Evolutionary conservation across 202 grass and related monocot species (phyloP), one percentile per base, ranked within the genome.

Genomic region (Musa balbisiana): DNA sequence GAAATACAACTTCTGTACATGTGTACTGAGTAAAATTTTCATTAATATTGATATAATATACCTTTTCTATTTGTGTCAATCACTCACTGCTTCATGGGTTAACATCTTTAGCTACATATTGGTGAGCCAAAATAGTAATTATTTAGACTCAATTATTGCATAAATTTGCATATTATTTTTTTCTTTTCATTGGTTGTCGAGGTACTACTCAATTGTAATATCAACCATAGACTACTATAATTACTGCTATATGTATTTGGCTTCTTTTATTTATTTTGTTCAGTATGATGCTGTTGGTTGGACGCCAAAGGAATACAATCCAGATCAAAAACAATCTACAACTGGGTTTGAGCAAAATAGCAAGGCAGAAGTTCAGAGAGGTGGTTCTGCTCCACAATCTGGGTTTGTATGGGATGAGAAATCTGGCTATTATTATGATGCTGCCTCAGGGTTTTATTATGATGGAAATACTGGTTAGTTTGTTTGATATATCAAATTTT

Each of bases 391-490:
- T 82, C 53, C 87, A 67, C 83, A 99, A 71, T 85, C 89, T 51
- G 95, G 95, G 79, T 99, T 99, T 85, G 95, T 95, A 73, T 99
- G 95, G 95, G 91, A 99, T 78, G 95, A 99, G 78, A 99, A 99
- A 72, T 99, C 91, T 22, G 95, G 95, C 66, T 99, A 99, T 77
- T 99, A 99, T 80, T 99, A 90, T 69, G 95, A 99, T 88, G 92
- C 95, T 79, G 26, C 91, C 63, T 99, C 95, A 79, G 95, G 95
- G 69, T 99, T 99, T 75, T 99, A 99, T 78, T 99, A 99, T 77
- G 95, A 99, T 85, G 95, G 95, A 90, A 99, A 92, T 85, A 90
- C 95, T n/a, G 91, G 95, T 99, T 67, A 85, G 78, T 75, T 2
- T 73, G 19, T 43, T 65, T 5, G 17, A 50, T 26, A 66, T 23